Conservation (phyloP, 768 basidiomycete species). For the Amanita rubescens region DNA sequence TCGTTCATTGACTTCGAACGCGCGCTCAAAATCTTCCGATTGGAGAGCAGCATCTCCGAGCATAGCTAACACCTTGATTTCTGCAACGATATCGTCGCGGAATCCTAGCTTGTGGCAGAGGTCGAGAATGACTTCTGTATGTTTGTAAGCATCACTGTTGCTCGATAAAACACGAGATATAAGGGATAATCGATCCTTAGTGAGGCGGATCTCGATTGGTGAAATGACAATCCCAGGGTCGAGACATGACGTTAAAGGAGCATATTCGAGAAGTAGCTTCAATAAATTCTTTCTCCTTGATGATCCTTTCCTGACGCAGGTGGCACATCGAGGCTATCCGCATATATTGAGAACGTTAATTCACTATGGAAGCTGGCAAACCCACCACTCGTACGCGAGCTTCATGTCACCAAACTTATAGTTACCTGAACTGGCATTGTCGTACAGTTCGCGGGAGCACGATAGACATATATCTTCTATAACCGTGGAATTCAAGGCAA, state of each 20-base stretch:
- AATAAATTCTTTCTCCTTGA: conserved; percentile 82
- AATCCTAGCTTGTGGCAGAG: conserved; percentile 85
- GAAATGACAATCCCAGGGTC: conserved; percentile 71
- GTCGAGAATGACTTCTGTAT: conserved; percentile 87
- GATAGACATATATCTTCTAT: conserved; percentile 77
- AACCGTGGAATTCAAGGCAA: conserved; percentile 39
- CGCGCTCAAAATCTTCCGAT: conserved; percentile 68
- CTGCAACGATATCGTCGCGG: conserved; percentile 61
- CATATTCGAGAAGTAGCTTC: conserved; percentile 94
- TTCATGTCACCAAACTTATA: conserved; percentile 95
- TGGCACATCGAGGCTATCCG: conserved; percentile 67
- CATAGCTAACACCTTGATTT: conserved; percentile 84
- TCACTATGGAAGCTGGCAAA: conserved; percentile 6
- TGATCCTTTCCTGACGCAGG: conserved; percentile 51
- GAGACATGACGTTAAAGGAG: conserved; percentile 82
- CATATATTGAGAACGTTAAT: neutral
- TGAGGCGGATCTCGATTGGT: conserved; percentile 89
- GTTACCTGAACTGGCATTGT: conserved; percentile 89
- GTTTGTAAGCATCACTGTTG: conserved; percentile 84
- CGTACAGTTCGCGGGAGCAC: conserved; percentile 86
- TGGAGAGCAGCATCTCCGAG: conserved; percentile 82
- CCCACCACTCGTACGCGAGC: conserved; percentile 90
- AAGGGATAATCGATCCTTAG: conserved; percentile 83
- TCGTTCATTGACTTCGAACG: conserved; percentile 60
- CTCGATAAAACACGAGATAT: conserved; percentile 80